phyloP scores from a whole-genome alignment of 2,329 filamentous ascomycete genomes.

The Nakataea oryzae region DNA sequence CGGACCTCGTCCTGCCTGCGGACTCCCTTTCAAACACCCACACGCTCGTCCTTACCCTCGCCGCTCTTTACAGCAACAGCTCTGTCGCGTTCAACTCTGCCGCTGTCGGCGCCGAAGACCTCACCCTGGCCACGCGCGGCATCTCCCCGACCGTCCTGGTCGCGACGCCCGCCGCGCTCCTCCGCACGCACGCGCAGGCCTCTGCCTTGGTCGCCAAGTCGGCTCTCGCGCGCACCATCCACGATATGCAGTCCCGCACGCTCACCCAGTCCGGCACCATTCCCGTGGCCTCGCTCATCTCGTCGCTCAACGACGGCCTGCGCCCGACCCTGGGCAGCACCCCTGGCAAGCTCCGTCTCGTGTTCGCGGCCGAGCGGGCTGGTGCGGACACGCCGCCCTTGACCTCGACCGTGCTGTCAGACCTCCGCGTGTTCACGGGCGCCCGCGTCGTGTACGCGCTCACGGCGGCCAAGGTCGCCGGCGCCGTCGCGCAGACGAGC shows the following conservation, averaged over 20 bases:
- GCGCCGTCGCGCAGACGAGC: conserved; percentile 76
- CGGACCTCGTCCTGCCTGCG: conserved; percentile 77
- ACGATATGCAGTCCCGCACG: conserved; percentile 60
- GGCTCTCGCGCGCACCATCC: conserved; percentile 54
- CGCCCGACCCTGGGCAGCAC: conserved; percentile 48
- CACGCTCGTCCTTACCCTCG: conserved; percentile 68
- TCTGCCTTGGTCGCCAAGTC: conserved; percentile 44
- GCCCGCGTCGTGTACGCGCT: conserved; percentile 79
- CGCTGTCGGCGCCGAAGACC: conserved; percentile 60
- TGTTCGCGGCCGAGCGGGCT: conserved; percentile 68
- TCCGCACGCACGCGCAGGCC: conserved; percentile 55
- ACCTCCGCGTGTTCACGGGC: conserved; percentile 71
- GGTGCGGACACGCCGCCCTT: conserved; percentile 54
- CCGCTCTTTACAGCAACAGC: conserved; percentile 73
- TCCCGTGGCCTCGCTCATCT: conserved; percentile 54
- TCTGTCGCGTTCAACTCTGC: conserved; percentile 86
- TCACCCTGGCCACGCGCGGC: conserved; percentile 61
- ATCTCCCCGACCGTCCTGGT: conserved; percentile 76
- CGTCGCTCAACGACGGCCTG: conserved; percentile 48
- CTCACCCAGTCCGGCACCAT: conserved; percentile 64
- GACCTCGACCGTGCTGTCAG: conserved; percentile 60
- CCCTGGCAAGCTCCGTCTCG: conserved; percentile 66
- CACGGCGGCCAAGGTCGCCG: conserved; percentile 72
- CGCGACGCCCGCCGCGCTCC: conserved; percentile 62
- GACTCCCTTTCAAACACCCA: conserved; percentile 74